Evolutionary conservation across 2,329 filamentous ascomycete species (phyloP), one percentile per base, ranked within the genome.

Genomic region (Beauveria australis): DNA sequence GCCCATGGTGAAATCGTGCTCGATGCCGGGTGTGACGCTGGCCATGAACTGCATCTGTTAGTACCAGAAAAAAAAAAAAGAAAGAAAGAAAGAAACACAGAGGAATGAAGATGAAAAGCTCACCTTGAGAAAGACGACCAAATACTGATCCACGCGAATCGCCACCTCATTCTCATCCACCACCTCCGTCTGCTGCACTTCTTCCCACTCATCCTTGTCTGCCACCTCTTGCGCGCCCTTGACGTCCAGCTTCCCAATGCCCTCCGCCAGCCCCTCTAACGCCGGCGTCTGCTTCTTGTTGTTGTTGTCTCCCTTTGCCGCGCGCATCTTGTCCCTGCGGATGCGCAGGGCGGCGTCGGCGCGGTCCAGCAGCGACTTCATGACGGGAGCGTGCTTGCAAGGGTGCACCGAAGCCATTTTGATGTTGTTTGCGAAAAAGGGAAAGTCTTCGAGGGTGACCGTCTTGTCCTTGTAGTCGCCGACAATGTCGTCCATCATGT

Each of bases 401-500:
- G 94, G 94, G 71, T 99, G 94, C 16, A 99, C 90, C 37, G 89
- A 94, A 40, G 93, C 94, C 84, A 97, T 99, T 79, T 97, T 96
- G 72, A 97, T 86, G 67, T 87, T 88, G 70, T 90, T 88, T 65
- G 91, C 89, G 72, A 95, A 94, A 79, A 96, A 97, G 52, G 91
- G 92, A 72, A 99, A 99, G 75, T 97, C 92, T 73, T 99, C 94
- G 62, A 97, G 86, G 1, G 94, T 99, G 63, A 99, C 94, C 0
- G 94, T 99, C 81, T 99, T 99, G 78, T 96, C 92, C 72, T 95
- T 95, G 80, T 96, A 96, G 78, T 96, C 92, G 64, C 92, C 92
- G 41, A 96, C 89, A 61, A 96, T 96, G 72, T 96, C 92, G 74
- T 96, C 91, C 89, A 96, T 95, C 92, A 96, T 96, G 57, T 88